These are phyloP conservation scores for Penicillium digitatum DNA, from an alignment of 2,329 filamentous ascomycete genomes.

Conservation along the genomic window DNA sequence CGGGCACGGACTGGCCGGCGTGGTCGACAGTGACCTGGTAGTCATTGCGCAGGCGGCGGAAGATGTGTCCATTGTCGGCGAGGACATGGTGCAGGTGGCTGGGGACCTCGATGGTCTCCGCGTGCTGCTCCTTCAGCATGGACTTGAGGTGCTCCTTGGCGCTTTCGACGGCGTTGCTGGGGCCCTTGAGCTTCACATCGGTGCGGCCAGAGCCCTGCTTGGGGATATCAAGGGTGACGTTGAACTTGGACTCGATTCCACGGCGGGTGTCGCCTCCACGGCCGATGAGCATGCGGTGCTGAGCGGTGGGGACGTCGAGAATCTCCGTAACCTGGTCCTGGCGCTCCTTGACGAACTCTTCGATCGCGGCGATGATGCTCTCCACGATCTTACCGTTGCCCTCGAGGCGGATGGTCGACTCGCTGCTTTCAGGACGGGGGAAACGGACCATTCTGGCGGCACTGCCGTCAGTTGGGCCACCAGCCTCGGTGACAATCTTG, in stretches of 20 bases:
- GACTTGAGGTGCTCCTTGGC: constrained; percentile 77
- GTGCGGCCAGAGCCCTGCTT: constrained; percentile 81
- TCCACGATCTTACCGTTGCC: constrained; percentile 80
- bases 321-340: constrained; percentile 75
- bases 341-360: constrained; percentile 75
- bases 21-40: constrained; percentile 89
- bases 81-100: constrained; percentile 77
- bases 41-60: constrained; percentile 83
- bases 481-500: constrained; percentile 79
- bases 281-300: constrained; percentile 87
- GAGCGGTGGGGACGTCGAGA: constrained; percentile 79
- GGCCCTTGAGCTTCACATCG: constrained; percentile 79
- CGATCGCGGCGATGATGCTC: constrained; percentile 78
- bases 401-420: constrained; percentile 81
- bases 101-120: constrained; percentile 81
- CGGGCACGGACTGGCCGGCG: constrained; percentile 67
- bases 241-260: constrained; percentile 79
- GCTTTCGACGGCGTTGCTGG: constrained; percentile 71
- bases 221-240: constrained; percentile 83
- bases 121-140: constrained; percentile 79
- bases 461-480: constrained; percentile 80
- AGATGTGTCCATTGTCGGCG: constrained; percentile 81
- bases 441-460: constrained; percentile 91
- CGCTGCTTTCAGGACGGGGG: constrained; percentile 79
- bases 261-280: constrained; percentile 84